Conservation (phyloP, 2,329 filamentous ascomycete genomes). For the Aspergillus hortae region DNA sequence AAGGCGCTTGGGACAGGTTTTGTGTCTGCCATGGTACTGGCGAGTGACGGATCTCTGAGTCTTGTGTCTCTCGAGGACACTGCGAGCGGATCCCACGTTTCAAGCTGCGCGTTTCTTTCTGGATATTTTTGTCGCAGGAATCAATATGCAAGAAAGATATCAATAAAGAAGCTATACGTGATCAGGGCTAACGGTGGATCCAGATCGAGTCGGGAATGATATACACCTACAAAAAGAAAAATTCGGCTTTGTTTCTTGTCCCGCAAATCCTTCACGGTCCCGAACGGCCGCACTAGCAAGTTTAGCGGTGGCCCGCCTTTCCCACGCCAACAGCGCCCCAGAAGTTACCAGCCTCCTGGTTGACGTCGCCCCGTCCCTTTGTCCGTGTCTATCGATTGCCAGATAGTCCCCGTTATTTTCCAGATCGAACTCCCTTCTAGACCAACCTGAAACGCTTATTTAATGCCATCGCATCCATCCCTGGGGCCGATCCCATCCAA, state of each 20-base stretch:
- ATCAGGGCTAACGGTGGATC: background rate
- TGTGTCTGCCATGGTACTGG: background rate
- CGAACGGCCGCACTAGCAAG: slow-evolving; percentile 14
- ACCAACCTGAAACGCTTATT: background rate
- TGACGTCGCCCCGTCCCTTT: slow-evolving; percentile 14
- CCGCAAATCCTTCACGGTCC: slow-evolving; percentile 13
- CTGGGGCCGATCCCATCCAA: background rate
- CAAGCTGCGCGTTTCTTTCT: background rate
- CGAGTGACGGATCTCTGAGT: too few relatives aligned
- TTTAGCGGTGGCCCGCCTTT: slow-evolving; percentile 19
- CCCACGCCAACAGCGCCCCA: slow-evolving; percentile 23
- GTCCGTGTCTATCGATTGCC: slow-evolving; percentile 18
- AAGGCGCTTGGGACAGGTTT: slow-evolving; percentile 42
- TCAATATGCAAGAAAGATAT: background rate
- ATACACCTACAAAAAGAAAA: slow-evolving; percentile 4
- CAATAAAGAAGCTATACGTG: background rate
- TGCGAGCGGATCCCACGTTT: background rate
- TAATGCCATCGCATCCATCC: slow-evolving; percentile 5
- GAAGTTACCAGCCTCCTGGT: slow-evolving; percentile 26
- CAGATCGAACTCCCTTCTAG: background rate
- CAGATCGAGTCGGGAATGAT: background rate
- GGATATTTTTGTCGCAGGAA: background rate
- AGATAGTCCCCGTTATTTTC: slow-evolving; percentile 8
- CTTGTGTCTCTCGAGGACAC: too few relatives aligned
- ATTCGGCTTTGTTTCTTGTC: background rate